Base-by-base conservation (phyloP, 1,284 basidiomycete genomes). In the Trametes hirsuta region DNA sequence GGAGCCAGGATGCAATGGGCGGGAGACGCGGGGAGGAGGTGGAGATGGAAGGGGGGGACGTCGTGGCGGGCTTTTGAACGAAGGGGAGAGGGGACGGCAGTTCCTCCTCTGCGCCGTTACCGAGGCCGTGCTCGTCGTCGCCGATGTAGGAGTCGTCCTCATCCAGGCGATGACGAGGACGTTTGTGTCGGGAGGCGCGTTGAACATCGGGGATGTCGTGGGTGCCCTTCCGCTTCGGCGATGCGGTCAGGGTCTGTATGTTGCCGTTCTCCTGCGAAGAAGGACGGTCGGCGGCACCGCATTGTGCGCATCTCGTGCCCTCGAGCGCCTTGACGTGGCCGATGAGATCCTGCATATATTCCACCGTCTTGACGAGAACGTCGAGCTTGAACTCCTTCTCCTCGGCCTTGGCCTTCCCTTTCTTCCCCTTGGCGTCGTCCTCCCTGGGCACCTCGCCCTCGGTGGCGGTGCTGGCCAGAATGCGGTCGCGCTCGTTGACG, bases 351-450 rank as follows among this genome's bases (percentile, higher is more conserved):
- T 88, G 81, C 69, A 91, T 81, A 71, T 85, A 90, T 2, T 82
- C 70, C 8, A 92, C 90, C 0, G 89, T 88, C 69, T 87, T 81
- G 62, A 89, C 83, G 53, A 93, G 81, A 35, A 93, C 86, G 73
- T 93, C 91, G 42, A 93, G 80, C 73, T 93, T 93, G 78, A 91
- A 90, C 70, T 91, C 90, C 67, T 86, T 87, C 66, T 88, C 84
- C 65, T 84, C 84, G 49, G 79, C 71, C 55, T 79, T 75, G 61
- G 77, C 79, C 47, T 79, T 80, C 8, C 68, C 65, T 64, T 84
- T 83, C 59, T 79, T 74, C 49, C 77, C 75, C 66, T 76, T 79
- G 44, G 78, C 79, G n/a, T 68, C 65, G 34, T 64, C 60, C 6
- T 55, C 54, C 49, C 69, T 69, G 40, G 66, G 69, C 30, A 68